phyloP scores from a whole-genome alignment of 2,329 filamentous ascomycete genomes.

The Metarhizium rileyi region DNA sequence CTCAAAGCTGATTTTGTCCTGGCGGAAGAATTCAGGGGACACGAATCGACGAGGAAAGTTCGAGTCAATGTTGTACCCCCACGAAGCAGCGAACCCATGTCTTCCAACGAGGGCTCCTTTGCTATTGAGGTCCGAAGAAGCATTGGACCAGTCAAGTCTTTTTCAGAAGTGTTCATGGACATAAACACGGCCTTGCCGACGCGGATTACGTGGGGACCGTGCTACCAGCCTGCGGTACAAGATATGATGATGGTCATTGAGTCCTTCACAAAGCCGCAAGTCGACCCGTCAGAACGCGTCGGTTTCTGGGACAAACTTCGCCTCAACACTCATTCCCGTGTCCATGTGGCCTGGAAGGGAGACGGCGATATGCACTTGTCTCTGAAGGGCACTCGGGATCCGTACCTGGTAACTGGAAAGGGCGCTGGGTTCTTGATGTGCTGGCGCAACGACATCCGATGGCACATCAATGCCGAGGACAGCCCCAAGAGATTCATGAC shows the following conservation, averaged over 20 bases:
- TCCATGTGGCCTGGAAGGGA: conserved; percentile 84
- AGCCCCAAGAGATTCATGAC: conserved; percentile 92
- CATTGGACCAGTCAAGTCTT: conserved; percentile 91
- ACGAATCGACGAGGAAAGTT: conserved; percentile 70
- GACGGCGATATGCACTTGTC: conserved; percentile 92
- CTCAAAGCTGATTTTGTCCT: conserved; percentile 89
- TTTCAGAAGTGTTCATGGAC: conserved; percentile 82
- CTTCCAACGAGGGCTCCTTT: conserved; percentile 55
- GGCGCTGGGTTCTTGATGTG: conserved; percentile 97
- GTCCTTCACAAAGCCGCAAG: conserved; percentile 89
- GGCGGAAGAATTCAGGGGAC: conserved; percentile 80
- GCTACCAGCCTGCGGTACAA: conserved; percentile 94
- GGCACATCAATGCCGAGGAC: conserved; percentile 73
- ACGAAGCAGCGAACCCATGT: conserved; percentile 41
- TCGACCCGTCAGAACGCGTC: conserved; percentile 86
- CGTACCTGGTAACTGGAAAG: conserved; percentile 84
- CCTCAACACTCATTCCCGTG: conserved; percentile 83
- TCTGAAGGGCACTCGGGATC: conserved; percentile 84
- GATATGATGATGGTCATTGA: conserved; percentile 99
- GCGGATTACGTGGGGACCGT: conserved; percentile 92
- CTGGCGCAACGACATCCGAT: conserved; percentile 88
- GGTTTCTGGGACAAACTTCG: conserved; percentile 99
- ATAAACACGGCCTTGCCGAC: conserved; percentile 91
- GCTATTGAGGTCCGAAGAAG: conserved; percentile 81
- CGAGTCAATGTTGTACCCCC: conserved; percentile 78